Conservation (phyloP, 108 stramenopile species). For the Pseudonitzschia multiseries region DNA sequence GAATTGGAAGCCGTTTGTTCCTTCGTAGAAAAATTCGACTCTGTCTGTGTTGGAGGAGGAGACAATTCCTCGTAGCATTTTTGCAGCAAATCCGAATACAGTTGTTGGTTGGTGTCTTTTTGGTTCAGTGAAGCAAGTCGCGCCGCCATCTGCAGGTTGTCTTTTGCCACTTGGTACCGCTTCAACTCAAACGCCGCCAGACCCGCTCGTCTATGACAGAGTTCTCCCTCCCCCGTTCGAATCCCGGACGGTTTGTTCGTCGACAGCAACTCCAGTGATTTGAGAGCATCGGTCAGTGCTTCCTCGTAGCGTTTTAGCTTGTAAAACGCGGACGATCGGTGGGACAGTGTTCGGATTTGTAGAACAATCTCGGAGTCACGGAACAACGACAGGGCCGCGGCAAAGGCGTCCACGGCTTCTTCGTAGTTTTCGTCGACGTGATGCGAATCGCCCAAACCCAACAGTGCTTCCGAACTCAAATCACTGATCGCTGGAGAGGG, state of each 20-base stretch:
- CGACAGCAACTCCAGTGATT: slow-evolving; percentile 47
- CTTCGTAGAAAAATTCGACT: background rate
- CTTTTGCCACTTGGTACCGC: slow-evolving; percentile 36
- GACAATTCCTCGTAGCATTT: slow-evolving; percentile 27
- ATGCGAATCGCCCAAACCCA: slow-evolving; percentile 59
- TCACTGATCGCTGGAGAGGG: background rate
- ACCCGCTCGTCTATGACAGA: slow-evolving; percentile 46
- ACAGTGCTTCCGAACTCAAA: slow-evolving; percentile 15
- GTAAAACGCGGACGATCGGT: slow-evolving; percentile 66
- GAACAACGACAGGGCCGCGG: slow-evolving; percentile 56
- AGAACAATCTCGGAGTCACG: slow-evolving; percentile 26
- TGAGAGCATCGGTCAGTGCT: slow-evolving; percentile 69
- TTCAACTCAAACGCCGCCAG: slow-evolving; percentile 54
- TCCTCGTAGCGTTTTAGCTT: slow-evolving; percentile 56
- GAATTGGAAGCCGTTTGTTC: background rate
- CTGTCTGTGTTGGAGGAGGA: slow-evolving; percentile 8
- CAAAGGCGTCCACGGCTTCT: slow-evolving; percentile 63
- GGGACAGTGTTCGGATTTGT: slow-evolving; percentile 59
- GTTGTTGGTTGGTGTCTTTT: background rate
- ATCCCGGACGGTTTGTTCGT: slow-evolving; percentile 13
- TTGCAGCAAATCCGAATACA: slow-evolving; percentile 26
- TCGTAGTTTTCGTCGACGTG: slow-evolving; percentile 66
- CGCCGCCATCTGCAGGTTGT: slow-evolving; percentile 30
- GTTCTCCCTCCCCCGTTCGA: slow-evolving; percentile 54
- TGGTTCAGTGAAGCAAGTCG: slow-evolving; percentile 37